Percentiles rank a stretch among this genome's conserved stretches.
These are phyloP conservation scores for Cytospora piceae DNA, from an alignment of 2,329 filamentous ascomycete species.

Conservation along the genomic window DNA sequence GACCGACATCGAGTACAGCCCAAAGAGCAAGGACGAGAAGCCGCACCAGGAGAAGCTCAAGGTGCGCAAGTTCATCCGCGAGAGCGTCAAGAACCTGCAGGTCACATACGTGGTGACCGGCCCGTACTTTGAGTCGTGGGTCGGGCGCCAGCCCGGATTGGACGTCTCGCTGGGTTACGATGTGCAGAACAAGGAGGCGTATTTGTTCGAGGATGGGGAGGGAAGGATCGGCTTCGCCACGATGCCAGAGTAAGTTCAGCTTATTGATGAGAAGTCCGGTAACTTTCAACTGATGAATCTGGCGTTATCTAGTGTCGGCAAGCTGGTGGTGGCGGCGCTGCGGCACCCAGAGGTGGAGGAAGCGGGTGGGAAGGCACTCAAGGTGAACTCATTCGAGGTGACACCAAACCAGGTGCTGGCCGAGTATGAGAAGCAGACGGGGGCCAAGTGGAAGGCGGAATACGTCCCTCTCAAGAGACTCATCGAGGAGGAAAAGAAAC, in stretches of 20 bases:
- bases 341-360: slow-evolving; percentile 56
- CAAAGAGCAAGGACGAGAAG: slow-evolving; percentile 61
- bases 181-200: slow-evolving; percentile 57
- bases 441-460: slow-evolving; percentile 57
- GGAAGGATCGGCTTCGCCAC: slow-evolving; percentile 69
- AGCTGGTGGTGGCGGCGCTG: slow-evolving; percentile 65
- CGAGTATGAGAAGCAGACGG: slow-evolving; percentile 71
- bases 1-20: slow-evolving; percentile 65
- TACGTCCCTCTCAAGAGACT: slow-evolving; percentile 59
- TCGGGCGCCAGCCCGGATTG: slow-evolving; percentile 45
- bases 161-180: slow-evolving; percentile 61
- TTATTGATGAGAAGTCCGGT: neutral
- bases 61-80: slow-evolving; percentile 64
- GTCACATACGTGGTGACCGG: slow-evolving; percentile 73
- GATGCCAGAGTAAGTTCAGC: slow-evolving; percentile 65
- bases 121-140: slow-evolving; percentile 68
- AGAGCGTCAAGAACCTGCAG: slow-evolving; percentile 56
- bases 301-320: slow-evolving; percentile 59
- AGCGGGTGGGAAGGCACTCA: slow-evolving; percentile 60
- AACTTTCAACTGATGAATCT: neutral
- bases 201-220: slow-evolving; percentile 64
- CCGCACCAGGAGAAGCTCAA: slow-evolving; percentile 73
- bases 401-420: slow-evolving; percentile 64
- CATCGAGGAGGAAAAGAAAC: slow-evolving; percentile 59
- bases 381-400: slow-evolving; percentile 72